Evolutionary conservation across 1,139 yeast species (phyloP).

Genomic region (Geotrichum cucujoidarum): DNA sequence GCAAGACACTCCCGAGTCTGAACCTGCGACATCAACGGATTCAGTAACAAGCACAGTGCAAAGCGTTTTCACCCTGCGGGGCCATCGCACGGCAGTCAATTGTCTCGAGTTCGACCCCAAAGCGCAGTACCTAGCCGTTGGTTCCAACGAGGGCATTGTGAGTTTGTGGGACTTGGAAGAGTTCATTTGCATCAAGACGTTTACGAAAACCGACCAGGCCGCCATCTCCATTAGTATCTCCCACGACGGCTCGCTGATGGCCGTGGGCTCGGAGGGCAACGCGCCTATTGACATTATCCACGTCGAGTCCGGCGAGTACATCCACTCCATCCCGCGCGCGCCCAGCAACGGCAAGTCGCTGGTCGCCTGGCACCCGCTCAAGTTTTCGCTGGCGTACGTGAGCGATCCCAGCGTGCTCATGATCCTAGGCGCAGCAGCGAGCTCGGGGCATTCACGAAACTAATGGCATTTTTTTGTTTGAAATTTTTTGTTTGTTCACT

Average conservation of each 20-base stretch:
- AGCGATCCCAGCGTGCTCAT: slow-evolving; percentile 29
- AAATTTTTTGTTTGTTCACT: no score
- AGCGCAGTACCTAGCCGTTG: slow-evolving; percentile 53
- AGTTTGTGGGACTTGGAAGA: slow-evolving; percentile 52
- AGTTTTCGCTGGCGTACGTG: slow-evolving; percentile 32
- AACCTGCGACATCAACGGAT: not conserved
- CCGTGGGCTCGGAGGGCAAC: slow-evolving; percentile 32
- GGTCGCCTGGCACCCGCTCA: slow-evolving; percentile 35
- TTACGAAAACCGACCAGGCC: slow-evolving; percentile 44
- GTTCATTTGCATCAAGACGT: slow-evolving; percentile 44
- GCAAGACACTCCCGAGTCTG: not conserved
- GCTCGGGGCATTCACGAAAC: slow-evolving; percentile 10
- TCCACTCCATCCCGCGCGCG: slow-evolving; percentile 21
- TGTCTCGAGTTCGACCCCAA: slow-evolving; percentile 53
- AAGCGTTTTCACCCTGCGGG: slow-evolving; percentile 35
- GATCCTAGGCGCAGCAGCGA: slow-evolving; percentile 14
- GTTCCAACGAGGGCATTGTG: slow-evolving; percentile 69
- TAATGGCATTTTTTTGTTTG: slow-evolving; percentile 5
- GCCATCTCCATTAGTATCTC: slow-evolving; percentile 33
- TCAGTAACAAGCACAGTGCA: slow-evolving; percentile 18
- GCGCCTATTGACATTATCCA: slow-evolving; percentile 32
- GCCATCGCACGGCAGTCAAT: slow-evolving; percentile 54
- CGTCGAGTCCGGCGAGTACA: slow-evolving; percentile 30
- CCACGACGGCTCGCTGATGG: slow-evolving; percentile 36
- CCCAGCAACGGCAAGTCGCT: slow-evolving; percentile 23